phyloP scores from a whole-genome alignment of 331 rosid species.

The Stylosanthes scabra region DNA sequence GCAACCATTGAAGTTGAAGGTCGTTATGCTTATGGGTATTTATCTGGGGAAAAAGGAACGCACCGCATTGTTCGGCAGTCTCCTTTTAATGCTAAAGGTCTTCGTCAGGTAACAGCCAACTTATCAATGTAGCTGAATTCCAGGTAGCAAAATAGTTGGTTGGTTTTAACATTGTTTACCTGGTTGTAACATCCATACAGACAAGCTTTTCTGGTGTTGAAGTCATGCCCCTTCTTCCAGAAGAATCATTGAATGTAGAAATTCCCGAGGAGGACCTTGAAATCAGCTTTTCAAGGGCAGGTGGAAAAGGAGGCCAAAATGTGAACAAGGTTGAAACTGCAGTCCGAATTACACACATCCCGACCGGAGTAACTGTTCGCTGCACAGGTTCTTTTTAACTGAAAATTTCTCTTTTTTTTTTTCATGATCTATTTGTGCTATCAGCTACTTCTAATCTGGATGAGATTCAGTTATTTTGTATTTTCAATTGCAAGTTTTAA shows the following conservation, averaged over 20 bases:
- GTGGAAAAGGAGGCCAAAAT: slow-evolving; percentile 98
- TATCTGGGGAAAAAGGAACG: slow-evolving; percentile 97
- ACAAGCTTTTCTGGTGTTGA: slow-evolving; percentile 97
- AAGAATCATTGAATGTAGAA: slow-evolving; percentile 84
- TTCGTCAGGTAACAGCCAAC: slow-evolving; percentile 79
- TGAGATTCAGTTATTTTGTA: neutral
- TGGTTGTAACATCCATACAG: slow-evolving; percentile 51
- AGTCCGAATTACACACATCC: slow-evolving; percentile 94
- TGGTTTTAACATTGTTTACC: neutral
- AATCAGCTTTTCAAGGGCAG: slow-evolving; percentile 89
- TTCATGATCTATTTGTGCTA: slow-evolving; percentile 6
- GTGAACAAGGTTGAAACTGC: slow-evolving; percentile 98
- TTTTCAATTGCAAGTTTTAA: slow-evolving; percentile 20
- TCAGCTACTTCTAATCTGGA: neutral
- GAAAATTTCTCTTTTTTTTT: slow-evolving; percentile 9
- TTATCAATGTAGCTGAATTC: slow-evolving; percentile 16
- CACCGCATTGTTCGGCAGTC: slow-evolving; percentile 94
- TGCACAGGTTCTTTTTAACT: slow-evolving; percentile 71
- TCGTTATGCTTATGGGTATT: slow-evolving; percentile 94
- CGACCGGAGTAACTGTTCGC: slow-evolving; percentile 91
- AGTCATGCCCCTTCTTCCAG: slow-evolving; percentile 97
- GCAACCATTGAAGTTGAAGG: slow-evolving; percentile 97
- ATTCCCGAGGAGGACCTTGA: slow-evolving; percentile 96
- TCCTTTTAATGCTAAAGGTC: slow-evolving; percentile 95
- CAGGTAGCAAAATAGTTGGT: slow-evolving; percentile 14